Base-by-base conservation (phyloP, 108 stramenopile species). In the Bacterosira constricta region DNA sequence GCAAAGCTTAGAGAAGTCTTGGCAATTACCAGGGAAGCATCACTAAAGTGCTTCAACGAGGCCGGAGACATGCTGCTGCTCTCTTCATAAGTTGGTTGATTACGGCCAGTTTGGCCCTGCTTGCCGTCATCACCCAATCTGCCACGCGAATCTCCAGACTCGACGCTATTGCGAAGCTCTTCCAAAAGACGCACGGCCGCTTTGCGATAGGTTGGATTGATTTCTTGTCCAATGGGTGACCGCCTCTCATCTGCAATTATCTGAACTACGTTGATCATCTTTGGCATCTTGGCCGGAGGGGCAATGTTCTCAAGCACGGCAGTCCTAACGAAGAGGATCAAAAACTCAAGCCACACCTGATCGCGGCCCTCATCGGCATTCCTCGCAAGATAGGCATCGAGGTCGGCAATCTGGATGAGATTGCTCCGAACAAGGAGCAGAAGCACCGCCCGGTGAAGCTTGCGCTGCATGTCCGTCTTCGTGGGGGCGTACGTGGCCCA, bases 401-500 rank as follows among this genome's bases (percentile, higher is more conserved):
- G 66, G 30, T 96, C 96, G 20, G 46, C 59, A 10, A 92, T 83
- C 7, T 75, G 72, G 35, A 97, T 74, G 17, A 98, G 86, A 23
- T 91, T 78, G 59, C 89, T 88, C 25, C 96, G 82, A 17, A 97
- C 80, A 6, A 98, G 85, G 37, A 97, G 88, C n/a, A 96, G 67
- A 39, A 97, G 71, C 5, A 96, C 92, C 1, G 92, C 88, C 46
- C 93, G 88, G 77, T 98, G 96, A 35, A 98, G 81, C 55, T 92
- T 88, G 53, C 92, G 90, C 67, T 97, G 90, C 4, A 44, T 54
- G 41, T 96, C 96, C 21, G 90, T 89, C 55, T 90, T 89, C 1
- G 91, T 90, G 2, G 94, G 96, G 46, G 96, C 96, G 50, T 91
- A 96, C 0, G 91, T 94, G 7, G 91, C 87, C 96, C 96, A 98